Evolutionary conservation across 2,329 filamentous ascomycete genomes (phyloP).

Genomic region (Plectosphaerella plurivora): DNA sequence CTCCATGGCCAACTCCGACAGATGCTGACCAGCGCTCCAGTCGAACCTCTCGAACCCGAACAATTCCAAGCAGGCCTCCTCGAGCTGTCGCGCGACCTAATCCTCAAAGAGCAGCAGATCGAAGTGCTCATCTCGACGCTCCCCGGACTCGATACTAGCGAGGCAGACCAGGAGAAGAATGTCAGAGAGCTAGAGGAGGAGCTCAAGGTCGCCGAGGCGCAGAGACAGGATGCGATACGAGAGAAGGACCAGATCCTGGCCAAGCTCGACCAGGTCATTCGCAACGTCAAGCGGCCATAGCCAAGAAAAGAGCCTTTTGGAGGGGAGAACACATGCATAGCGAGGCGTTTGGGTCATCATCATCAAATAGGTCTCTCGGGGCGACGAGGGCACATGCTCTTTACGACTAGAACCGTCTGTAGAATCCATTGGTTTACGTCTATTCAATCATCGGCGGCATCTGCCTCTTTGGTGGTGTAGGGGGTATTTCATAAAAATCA

Average conservation of each 20-base stretch:
- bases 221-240: conserved; percentile 58
- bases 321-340: conserved; percentile 12
- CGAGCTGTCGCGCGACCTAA: conserved; percentile 71
- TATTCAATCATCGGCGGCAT: too few species aligned
- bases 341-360: conserved; percentile 19
- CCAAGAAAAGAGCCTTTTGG: conserved; percentile 11
- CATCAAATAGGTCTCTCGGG: too few species aligned
- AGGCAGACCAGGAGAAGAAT: conserved; percentile 67
- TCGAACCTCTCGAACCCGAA: conserved; percentile 58
- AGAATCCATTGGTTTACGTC: too few species aligned
- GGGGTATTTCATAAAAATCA: too few species aligned
- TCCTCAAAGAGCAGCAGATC: conserved; percentile 79
- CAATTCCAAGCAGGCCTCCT: conserved; percentile 64
- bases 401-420: too few species aligned
- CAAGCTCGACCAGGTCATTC: conserved; percentile 57
- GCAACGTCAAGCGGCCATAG: conserved; percentile 53
- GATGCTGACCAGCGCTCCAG: conserved; percentile 24
- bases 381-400: too few species aligned
- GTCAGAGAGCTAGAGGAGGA: conserved; percentile 63
- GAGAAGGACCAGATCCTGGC: conserved; percentile 59
- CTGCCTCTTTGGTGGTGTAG: too few species aligned
- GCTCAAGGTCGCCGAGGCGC: conserved; percentile 56
- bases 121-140: conserved; percentile 71
- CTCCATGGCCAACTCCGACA: conserved; percentile 5
- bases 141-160: conserved; percentile 74